phyloP scores from a whole-genome alignment of 257 asterid genomes.

The Ilex asprella region DNA sequence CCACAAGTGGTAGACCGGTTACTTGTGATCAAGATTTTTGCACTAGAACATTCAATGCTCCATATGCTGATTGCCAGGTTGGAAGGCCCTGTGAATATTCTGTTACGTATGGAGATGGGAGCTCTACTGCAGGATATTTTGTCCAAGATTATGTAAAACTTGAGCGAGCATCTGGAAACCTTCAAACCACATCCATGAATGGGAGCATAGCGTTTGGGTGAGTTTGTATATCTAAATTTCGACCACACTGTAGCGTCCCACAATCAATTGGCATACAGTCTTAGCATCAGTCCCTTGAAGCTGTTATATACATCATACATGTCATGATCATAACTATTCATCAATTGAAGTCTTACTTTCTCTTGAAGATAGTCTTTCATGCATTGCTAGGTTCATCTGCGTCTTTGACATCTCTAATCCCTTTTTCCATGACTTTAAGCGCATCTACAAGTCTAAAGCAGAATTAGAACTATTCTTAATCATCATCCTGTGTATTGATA shows the following conservation, averaged over 20 bases:
- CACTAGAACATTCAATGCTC: slow-evolving; percentile 36
- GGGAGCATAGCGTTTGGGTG: slow-evolving; percentile 94
- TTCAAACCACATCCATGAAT: slow-evolving; percentile 60
- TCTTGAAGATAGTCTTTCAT: too few relatives aligned
- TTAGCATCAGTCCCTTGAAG: too few relatives aligned
- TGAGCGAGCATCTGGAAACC: slow-evolving; percentile 76
- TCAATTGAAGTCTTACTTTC: too few relatives aligned
- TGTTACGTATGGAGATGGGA: slow-evolving; percentile 87
- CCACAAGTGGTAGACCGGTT: slow-evolving; percentile 59
- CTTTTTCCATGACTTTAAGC: too few relatives aligned
- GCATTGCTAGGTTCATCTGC: too few relatives aligned
- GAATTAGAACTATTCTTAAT: too few relatives aligned
- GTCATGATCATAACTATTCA: too few relatives aligned
- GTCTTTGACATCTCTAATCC: too few relatives aligned
- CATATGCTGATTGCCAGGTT: slow-evolving; percentile 52
- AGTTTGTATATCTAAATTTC: slow-evolving; percentile 24
- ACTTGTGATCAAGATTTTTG: slow-evolving; percentile 82
- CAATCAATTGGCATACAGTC: slow-evolving; percentile 4
- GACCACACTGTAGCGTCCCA: slow-evolving; percentile 5
- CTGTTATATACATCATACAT: too few relatives aligned
- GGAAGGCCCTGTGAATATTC: slow-evolving; percentile 77
- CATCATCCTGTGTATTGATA: too few relatives aligned
- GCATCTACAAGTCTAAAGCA: too few relatives aligned
- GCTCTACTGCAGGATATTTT: slow-evolving; percentile 80
- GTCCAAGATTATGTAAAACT: slow-evolving; percentile 60